Conservation (phyloP, 1,284 basidiomycete genomes). For the Boletellus sp. region DNA sequence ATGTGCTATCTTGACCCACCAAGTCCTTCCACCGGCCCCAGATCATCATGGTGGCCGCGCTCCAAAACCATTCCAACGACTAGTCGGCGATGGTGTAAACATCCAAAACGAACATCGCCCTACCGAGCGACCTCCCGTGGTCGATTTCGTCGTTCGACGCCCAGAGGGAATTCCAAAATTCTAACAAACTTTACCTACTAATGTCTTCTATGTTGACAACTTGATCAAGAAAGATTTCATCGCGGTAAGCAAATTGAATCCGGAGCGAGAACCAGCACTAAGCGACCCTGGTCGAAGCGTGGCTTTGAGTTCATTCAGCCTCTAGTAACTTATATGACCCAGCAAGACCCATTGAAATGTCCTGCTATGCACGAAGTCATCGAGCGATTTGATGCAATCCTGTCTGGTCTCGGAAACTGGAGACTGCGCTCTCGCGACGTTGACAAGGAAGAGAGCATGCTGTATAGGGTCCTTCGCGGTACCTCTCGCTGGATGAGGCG, state of each 20-base stretch:
- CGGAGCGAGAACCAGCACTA: background rate
- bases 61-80: too few species aligned
- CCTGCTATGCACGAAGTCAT: slow-evolving; percentile 20
- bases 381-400: slow-evolving; percentile 4
- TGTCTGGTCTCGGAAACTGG: slow-evolving; percentile 2
- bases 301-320: slow-evolving; percentile 18
- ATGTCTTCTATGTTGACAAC: background rate
- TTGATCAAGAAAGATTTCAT: background rate
- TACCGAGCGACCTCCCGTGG: too few species aligned
- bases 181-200: background rate
- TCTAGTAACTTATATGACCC: slow-evolving; percentile 17
- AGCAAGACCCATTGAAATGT: slow-evolving; percentile 17
- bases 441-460: slow-evolving; percentile 3
- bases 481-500: slow-evolving; percentile 17
- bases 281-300: slow-evolving; percentile 5
- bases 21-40: too few species aligned
- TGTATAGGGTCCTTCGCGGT: background rate
- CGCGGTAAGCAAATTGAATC: background rate
- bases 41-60: too few species aligned
- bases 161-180: background rate
- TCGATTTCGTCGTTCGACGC: too few species aligned
- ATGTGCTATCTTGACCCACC: too few species aligned
- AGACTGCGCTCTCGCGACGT: slow-evolving; percentile 19
- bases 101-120: too few species aligned
- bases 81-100: too few species aligned